Evolutionary conservation across 2,329 filamentous ascomycete genomes (phyloP), one percentile per base, ranked within the genome.

Genomic region (Thermothelomyces thermophilus): DNA sequence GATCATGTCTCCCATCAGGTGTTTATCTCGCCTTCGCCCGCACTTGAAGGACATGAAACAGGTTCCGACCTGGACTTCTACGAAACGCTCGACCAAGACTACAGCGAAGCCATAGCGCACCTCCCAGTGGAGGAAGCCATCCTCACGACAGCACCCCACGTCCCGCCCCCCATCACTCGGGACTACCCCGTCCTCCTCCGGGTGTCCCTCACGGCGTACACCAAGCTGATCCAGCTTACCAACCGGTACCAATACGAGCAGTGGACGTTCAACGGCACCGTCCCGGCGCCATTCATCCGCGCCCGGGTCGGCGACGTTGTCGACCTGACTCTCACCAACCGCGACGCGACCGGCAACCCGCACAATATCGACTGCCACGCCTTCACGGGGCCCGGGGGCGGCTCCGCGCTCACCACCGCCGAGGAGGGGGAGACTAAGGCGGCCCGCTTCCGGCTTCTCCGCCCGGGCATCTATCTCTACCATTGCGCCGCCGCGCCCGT

Each of bases 351-450:
- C 0, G 50, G 50, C 35, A 52, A 52, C 45, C 50, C 50, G 35
- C 50, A 52, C 45, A 52, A 52, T 44, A 52, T 52, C 30, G 50
- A 52, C 41, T 34, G 44, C 30, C 50, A 52, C 45, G 50, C 50
- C 16, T 52, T 52, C 45, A 52, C 50, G 3, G 50, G 50, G 2
- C 50, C 50, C 6, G 50, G 50, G 7, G 50, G 50, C 9, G 50
- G 50, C 20, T 17, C 50, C 1, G 34, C 50, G 1, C 26, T 52
- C 3, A 52, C 50, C 11, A 52, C 50, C 2, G 24, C 30, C 11
- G 50, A 52, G 8, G 50, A 52, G 17, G 41, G 41, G 28, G 50
- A 52, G 9, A 40, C 50, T 34, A 52, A 52, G 11, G 30, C 41
- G 1, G 50, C 50, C 2, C 33, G 45, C 5, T 52, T 52, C 50